phyloP scores from a whole-genome alignment of 805 yeast genomes.

The Metschnikowia lochheadii region DNA sequence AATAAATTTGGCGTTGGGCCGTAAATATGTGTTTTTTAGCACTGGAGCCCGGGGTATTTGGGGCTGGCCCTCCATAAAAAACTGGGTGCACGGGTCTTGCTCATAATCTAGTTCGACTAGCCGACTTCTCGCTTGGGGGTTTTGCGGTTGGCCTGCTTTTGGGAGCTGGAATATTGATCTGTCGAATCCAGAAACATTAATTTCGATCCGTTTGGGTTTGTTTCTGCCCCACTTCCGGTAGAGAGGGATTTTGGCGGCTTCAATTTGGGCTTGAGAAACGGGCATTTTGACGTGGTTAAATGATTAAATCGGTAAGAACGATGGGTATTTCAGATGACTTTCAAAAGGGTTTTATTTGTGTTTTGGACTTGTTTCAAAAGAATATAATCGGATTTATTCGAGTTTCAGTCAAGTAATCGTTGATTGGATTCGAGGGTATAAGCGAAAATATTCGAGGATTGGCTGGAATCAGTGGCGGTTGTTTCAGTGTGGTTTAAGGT shows the following conservation, averaged over 20 bases:
- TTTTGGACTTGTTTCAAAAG: too few relatives aligned
- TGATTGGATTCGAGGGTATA: too few relatives aligned
- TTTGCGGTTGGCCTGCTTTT: neutral
- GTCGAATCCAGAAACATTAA: constrained; percentile 8
- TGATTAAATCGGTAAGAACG: too few relatives aligned
- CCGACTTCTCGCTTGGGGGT: neutral
- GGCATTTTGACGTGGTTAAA: constrained; percentile 8
- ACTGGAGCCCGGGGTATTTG: constrained; percentile 11
- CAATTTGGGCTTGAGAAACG: constrained; percentile 8
- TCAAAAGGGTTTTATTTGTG: too few relatives aligned
- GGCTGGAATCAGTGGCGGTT: too few relatives aligned
- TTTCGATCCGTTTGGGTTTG: constrained; percentile 1
- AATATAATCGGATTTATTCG: too few relatives aligned
- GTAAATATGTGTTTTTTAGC: constrained; percentile 44
- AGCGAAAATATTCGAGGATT: too few relatives aligned
- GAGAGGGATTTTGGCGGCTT: constrained; percentile 1
- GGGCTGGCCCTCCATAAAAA: constrained; percentile 4
- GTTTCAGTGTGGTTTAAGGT: too few relatives aligned
- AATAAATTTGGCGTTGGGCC: constrained; percentile 56
- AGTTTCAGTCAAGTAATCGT: too few relatives aligned
- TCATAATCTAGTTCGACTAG: neutral
- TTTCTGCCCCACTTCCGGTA: neutral
- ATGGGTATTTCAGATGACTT: too few relatives aligned
- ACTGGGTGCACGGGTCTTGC: constrained; percentile 8
- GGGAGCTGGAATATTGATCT: neutral